Conservation (phyloP, 371 early-diverging fungal species). For the Mortierella sp. region DNA sequence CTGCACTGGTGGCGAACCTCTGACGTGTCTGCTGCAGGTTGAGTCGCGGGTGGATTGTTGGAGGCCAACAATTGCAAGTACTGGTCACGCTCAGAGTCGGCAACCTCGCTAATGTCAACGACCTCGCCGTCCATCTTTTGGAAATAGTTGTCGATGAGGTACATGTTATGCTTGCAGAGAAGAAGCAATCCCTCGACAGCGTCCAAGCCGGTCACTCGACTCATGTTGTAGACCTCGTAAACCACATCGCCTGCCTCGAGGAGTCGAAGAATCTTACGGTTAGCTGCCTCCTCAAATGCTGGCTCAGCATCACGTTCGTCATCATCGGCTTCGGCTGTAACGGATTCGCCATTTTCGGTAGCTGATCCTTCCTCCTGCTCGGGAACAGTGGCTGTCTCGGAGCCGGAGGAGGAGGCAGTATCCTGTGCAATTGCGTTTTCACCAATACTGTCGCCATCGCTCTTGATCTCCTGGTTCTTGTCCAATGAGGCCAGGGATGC, state of each 20-base stretch:
- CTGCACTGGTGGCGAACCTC: slow-evolving; percentile 72
- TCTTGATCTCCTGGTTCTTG: slow-evolving; percentile 32
- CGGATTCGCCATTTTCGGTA: slow-evolving; percentile 23
- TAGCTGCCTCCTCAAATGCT: slow-evolving; percentile 78
- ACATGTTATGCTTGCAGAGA: slow-evolving; percentile 80
- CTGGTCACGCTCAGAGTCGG: slow-evolving; percentile 78
- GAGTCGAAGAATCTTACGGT: slow-evolving; percentile 78
- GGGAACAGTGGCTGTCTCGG: slow-evolving; percentile 5
- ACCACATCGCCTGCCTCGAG: slow-evolving; percentile 82
- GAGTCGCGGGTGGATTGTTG: slow-evolving; percentile 71
- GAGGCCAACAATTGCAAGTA: slow-evolving; percentile 72
- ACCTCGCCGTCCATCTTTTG: slow-evolving; percentile 79
- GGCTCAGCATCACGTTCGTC: slow-evolving; percentile 65
- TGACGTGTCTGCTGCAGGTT: slow-evolving; percentile 60
- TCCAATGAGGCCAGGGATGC: slow-evolving; percentile 43
- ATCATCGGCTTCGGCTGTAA: slow-evolving; percentile 3
- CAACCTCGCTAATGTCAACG: slow-evolving; percentile 82
- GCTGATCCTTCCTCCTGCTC: slow-evolving; percentile 2
- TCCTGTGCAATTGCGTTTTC: slow-evolving; percentile 21
- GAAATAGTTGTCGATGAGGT: slow-evolving; percentile 84
- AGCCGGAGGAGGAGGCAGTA: slow-evolving; percentile 15
- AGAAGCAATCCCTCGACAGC: slow-evolving; percentile 79
- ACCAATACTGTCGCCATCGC: slow-evolving; percentile 30
- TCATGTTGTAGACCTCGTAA: slow-evolving; percentile 80
- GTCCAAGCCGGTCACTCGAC: slow-evolving; percentile 80